A percentile compares a stretch with the other conserved stretches of the same genome.
Conservation (phyloP, 129 eudicot genomes). For the Escallonia herrerae region DNA sequence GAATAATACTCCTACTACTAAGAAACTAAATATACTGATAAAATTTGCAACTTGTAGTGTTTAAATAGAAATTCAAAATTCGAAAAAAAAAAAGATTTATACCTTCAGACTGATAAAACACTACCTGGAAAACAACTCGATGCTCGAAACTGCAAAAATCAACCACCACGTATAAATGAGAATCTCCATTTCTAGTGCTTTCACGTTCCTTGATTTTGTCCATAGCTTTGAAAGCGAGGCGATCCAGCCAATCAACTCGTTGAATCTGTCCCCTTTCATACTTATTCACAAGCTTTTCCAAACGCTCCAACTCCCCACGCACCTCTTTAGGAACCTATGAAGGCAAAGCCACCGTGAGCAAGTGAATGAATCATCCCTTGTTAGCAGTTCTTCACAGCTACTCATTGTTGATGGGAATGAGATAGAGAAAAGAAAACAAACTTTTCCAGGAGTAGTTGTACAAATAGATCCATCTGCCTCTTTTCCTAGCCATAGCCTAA, state of each 20-base stretch:
- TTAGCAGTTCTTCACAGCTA: too few relatives aligned
- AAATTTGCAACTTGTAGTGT: not conserved
- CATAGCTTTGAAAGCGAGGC: conserved; percentile 85
- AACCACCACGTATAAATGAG: conserved; percentile 70
- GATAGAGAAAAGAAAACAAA: conserved; percentile 17
- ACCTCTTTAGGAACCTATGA: conserved; percentile 91
- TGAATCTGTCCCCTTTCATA: conserved; percentile 95
- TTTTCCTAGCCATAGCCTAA: conserved; percentile 91
- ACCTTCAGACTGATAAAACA: conserved; percentile 1
- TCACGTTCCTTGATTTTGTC: conserved; percentile 88
- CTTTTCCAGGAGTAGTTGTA: conserved; percentile 96
- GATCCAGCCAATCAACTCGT: conserved; percentile 97
- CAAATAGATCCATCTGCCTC: conserved; percentile 93
- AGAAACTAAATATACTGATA: not conserved
- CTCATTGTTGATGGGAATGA: too few relatives aligned
- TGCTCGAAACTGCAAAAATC: conserved; percentile 98
- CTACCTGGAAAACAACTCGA: conserved; percentile 96
- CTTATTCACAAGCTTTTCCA: conserved; percentile 95
- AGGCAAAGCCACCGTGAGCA: conserved; percentile 10
- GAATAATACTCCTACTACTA: too few relatives aligned
- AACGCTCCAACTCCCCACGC: conserved; percentile 90
- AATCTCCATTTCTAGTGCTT: conserved; percentile 71
- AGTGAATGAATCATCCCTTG: not conserved
- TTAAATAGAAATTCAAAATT: not conserved
- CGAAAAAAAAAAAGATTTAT: not conserved